phyloP scores from a whole-genome alignment of 140 eudicot genomes.

The Anethum foeniculum region DNA sequence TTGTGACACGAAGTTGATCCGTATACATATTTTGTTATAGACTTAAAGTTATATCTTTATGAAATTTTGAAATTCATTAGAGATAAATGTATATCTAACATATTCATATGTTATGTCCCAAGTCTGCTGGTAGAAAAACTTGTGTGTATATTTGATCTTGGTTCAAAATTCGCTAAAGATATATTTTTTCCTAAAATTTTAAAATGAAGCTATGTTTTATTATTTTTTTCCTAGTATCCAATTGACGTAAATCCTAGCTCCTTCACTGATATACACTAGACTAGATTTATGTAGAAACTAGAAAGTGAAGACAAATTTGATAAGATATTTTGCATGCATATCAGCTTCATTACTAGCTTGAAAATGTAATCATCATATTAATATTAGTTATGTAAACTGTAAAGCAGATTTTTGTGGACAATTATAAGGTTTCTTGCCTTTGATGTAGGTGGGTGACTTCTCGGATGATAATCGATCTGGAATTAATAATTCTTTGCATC shows the following conservation, averaged over 20 bases:
- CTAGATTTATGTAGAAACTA: not conserved
- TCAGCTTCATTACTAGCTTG: not conserved
- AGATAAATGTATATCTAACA: not conserved
- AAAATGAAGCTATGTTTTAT: not conserved
- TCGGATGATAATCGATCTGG: slow-evolving; percentile 97
- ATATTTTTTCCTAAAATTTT: not conserved
- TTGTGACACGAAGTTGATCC: not conserved
- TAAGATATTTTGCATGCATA: not conserved
- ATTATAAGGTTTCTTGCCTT: slow-evolving; percentile 16
- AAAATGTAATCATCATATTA: not conserved
- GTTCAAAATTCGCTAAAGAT: not conserved
- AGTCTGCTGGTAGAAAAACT: not conserved
- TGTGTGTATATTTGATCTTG: not conserved
- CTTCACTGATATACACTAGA: not conserved
- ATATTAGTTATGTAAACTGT: not conserved
- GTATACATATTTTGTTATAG: not conserved
- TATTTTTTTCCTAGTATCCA: not conserved
- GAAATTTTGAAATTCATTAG: not conserved
- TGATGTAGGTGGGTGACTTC: slow-evolving; percentile 80
- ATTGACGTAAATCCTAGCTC: not conserved
- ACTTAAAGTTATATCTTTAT: not conserved
- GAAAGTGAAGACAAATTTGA: not conserved
- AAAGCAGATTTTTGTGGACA: not conserved
- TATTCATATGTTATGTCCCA: not conserved
- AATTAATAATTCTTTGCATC: slow-evolving; percentile 75